phyloP scores from a whole-genome alignment of 2,329 filamentous ascomycete species.

The Paracorniculantispora psalliotae region DNA sequence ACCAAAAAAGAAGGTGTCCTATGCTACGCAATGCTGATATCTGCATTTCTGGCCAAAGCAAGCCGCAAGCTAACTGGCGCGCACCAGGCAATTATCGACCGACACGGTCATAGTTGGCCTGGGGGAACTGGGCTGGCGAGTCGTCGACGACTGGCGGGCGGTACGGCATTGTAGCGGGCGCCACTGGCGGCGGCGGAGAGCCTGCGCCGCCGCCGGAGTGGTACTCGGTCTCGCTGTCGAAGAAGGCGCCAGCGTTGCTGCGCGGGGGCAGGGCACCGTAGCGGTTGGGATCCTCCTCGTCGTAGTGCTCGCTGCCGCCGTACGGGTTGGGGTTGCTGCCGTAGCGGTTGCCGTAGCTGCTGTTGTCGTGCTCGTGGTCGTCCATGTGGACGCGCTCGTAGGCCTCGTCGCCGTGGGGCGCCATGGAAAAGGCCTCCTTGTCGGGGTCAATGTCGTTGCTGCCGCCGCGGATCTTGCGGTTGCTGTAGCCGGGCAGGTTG shows the following conservation, averaged over 20 bases:
- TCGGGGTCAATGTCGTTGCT: constrained; percentile 58
- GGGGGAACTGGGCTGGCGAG: constrained; percentile 2
- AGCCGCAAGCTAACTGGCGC: too few species aligned
- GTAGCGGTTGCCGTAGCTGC: constrained; percentile 27
- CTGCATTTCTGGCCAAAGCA: background rate
- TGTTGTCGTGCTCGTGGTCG: constrained; percentile 41
- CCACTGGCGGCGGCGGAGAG: constrained; percentile 7
- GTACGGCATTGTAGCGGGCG: constrained; percentile 18
- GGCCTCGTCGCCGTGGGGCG: constrained; percentile 60
- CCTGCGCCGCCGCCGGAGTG: constrained; percentile 23
- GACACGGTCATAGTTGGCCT: constrained; percentile 6
- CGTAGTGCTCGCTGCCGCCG: constrained; percentile 28
- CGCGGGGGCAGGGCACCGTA: constrained; percentile 34
- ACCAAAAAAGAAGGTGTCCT: background rate
- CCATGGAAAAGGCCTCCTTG: constrained; percentile 64
- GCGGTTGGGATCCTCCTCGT: constrained; percentile 35
- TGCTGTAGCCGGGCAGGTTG: constrained; percentile 57
- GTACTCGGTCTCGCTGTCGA: constrained; percentile 49
- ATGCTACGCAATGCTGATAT: too few species aligned
- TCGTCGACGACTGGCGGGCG: constrained; percentile 21
- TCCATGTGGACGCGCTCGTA: constrained; percentile 58
- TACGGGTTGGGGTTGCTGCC: constrained; percentile 32
- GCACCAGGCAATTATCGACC: constrained; percentile 6
- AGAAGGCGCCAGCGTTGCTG: constrained; percentile 33
- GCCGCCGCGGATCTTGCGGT: constrained; percentile 35